These are phyloP conservation scores for Mycena galericulata DNA, from an alignment of 768 basidiomycete species.

Conservation along the genomic window DNA sequence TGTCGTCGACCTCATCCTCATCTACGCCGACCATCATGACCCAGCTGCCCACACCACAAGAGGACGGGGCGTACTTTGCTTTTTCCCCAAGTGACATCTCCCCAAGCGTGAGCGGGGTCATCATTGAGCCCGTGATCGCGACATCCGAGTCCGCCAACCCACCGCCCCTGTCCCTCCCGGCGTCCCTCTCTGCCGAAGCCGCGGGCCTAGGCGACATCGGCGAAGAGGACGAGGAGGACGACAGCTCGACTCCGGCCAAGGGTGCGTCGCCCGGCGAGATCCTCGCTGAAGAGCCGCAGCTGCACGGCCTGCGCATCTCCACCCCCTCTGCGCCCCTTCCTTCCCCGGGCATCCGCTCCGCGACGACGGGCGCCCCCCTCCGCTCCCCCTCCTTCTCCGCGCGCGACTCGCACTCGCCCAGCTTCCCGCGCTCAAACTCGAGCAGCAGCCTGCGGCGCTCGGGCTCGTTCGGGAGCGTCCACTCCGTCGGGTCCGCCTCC, in stretches of 20 bases:
- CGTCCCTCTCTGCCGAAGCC: constrained; percentile 41
- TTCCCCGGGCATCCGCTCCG: constrained; percentile 37
- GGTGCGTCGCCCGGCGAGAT: constrained; percentile 19
- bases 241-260: constrained; percentile 40
- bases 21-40: constrained; percentile 30
- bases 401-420: constrained; percentile 43
- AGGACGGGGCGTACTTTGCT: constrained; percentile 33
- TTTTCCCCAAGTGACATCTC: constrained; percentile 32
- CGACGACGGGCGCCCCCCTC: constrained; percentile 34
- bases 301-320: constrained; percentile 70
- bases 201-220: constrained; percentile 68
- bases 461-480: constrained; percentile 35
- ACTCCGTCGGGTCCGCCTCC: constrained; percentile 19
- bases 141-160: constrained; percentile 48
- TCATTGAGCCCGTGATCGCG: constrained; percentile 68
- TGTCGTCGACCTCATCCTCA: background rate
- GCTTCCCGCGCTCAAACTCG: constrained; percentile 21
- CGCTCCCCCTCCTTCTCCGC: constrained; percentile 42
- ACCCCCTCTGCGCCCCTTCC: constrained; percentile 42
- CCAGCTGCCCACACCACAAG: constrained; percentile 31
- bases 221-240: constrained; percentile 74
- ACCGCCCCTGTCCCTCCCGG: constrained; percentile 50
- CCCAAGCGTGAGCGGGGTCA: constrained; percentile 4
- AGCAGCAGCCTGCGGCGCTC: constrained; percentile 23
- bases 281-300: constrained; percentile 49